phyloP scores from a whole-genome alignment of 169 alveolate species.

The Pseudocohnilembus persalinus region DNA sequence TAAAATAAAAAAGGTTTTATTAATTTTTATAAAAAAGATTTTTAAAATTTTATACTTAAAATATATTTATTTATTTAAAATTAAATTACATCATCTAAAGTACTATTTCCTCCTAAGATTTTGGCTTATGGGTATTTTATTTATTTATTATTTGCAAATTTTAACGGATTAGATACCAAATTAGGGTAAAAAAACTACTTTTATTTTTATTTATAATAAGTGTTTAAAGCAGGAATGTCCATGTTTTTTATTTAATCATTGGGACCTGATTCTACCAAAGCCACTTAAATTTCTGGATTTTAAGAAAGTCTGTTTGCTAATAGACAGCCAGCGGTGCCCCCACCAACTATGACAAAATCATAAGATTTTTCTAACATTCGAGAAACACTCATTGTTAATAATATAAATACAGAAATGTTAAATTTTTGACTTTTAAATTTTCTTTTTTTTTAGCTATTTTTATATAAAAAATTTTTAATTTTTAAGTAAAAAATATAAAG shows the following conservation, averaged over 20 bases:
- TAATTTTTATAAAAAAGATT: neutral
- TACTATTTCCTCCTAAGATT: slow-evolving; percentile 37
- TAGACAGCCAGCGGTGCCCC: slow-evolving; percentile 50
- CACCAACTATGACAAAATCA: slow-evolving; percentile 44
- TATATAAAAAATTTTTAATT: no score
- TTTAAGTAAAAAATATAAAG: no score
- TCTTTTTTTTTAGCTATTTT: no score
- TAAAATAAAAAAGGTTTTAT: neutral
- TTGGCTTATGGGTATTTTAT: slow-evolving; percentile 33
- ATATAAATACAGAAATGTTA: no score
- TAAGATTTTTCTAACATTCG: neutral
- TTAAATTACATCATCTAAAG: slow-evolving; percentile 23
- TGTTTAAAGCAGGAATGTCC: neutral
- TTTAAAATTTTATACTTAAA: slow-evolving; percentile 2
- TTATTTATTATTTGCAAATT: slow-evolving; percentile 12
- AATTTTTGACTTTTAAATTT: no score
- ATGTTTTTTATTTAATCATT: slow-evolving; percentile 13
- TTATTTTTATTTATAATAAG: neutral
- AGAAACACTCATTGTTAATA: no score
- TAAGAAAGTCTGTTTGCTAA: slow-evolving; percentile 47
- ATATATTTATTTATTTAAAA: slow-evolving; percentile 4
- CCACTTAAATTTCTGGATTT: slow-evolving; percentile 21
- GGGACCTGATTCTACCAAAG: slow-evolving; percentile 45
- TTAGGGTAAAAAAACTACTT: slow-evolving; percentile 7
- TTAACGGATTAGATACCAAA: slow-evolving; percentile 21